phyloP scores from a whole-genome alignment of 306 rosid species.

The Lupinus albus region DNA sequence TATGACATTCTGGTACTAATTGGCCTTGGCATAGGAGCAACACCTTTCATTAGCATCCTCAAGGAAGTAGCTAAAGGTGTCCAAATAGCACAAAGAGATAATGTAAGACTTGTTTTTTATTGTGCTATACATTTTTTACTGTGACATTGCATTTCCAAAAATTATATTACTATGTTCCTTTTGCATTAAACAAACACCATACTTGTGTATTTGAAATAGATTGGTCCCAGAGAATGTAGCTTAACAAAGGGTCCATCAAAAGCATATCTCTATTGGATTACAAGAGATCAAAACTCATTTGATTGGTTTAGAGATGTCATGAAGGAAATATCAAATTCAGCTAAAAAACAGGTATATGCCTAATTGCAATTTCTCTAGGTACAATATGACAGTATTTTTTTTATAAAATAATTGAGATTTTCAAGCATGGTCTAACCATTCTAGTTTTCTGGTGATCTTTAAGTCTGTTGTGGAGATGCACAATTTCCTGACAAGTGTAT shows the following conservation, averaged over 20 bases:
- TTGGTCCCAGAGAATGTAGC: conserved; percentile 54
- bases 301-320: conserved; percentile 87
- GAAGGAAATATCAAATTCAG: conserved; percentile 61
- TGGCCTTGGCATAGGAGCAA: conserved; percentile 91
- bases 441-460: conserved; percentile 35
- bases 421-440: conserved; percentile 39
- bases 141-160: conserved; percentile 28
- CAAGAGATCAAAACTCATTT: conserved; percentile 88
- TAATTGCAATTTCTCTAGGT: not conserved
- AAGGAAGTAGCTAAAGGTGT: conserved; percentile 62
- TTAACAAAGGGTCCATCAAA: conserved; percentile 59
- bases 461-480: conserved; percentile 76
- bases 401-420: conserved; percentile 2
- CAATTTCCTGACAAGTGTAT: conserved; percentile 75
- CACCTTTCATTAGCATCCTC: conserved; percentile 90
- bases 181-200: conserved; percentile 37
- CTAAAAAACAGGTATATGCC: conserved; percentile 62
- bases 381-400: no score
- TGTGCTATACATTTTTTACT: not conserved
- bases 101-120: conserved; percentile 43
- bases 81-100: conserved; percentile 39
- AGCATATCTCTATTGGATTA: conserved; percentile 85
- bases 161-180: conserved; percentile 35
- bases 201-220: conserved; percentile 55
- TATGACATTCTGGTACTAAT: conserved; percentile 72